These are phyloP conservation scores for Pseudozyma sp. DNA, from an alignment of 1,284 basidiomycete species.

Conservation along the genomic window DNA sequence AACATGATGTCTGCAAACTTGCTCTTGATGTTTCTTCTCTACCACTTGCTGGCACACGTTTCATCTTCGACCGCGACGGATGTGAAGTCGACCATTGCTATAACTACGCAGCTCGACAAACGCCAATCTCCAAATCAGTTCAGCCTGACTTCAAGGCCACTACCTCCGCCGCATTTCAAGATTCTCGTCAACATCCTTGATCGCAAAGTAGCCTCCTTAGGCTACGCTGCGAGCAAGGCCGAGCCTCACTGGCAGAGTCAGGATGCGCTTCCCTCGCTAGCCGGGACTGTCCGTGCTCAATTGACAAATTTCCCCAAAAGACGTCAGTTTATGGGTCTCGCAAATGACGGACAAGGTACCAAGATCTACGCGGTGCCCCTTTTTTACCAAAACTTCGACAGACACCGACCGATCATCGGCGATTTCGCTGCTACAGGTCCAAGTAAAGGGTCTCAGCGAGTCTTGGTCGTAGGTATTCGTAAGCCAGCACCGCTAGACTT, in stretches of 20 bases:
- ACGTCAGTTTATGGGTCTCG: background rate
- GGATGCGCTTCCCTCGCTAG: background rate
- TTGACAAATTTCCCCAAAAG: background rate
- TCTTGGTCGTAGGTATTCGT: background rate
- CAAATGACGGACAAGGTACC: too few relatives aligned
- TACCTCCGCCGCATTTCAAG: background rate
- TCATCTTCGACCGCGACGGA: too few relatives aligned
- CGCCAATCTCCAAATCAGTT: background rate
- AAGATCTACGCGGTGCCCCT: conserved; percentile 3
- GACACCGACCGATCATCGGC: background rate
- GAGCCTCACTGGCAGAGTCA: background rate
- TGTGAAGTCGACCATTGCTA: too few relatives aligned
- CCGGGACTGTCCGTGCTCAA: background rate
- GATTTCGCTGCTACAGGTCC: background rate
- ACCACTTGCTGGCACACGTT: too few relatives aligned
- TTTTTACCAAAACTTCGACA: background rate
- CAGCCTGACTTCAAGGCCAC: background rate
- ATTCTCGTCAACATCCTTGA: background rate
- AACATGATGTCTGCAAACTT: too few relatives aligned
- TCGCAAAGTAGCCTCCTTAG: background rate
- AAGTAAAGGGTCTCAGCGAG: background rate
- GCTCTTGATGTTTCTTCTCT: too few relatives aligned
- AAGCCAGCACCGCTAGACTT: background rate
- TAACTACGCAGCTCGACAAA: background rate
- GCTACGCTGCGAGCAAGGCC: background rate